Conservation (phyloP, 768 basidiomycete genomes). For the Suillus variegatus region DNA sequence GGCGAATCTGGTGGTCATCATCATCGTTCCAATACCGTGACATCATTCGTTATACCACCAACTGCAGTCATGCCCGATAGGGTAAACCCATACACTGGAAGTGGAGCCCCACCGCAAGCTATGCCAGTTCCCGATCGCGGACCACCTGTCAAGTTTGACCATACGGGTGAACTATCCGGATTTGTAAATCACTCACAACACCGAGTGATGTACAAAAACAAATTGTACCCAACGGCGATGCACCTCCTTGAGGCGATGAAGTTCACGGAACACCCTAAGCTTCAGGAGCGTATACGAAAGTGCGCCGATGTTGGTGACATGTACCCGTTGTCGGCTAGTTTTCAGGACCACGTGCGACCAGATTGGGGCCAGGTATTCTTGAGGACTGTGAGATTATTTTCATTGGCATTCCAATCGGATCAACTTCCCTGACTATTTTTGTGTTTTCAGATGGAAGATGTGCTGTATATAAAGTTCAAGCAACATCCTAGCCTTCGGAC, state of each 20-base stretch:
- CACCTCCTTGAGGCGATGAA: conserved; percentile 81
- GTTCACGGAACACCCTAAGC: conserved; percentile 52
- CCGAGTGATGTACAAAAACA: conserved; percentile 54
- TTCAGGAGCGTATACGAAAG: conserved; percentile 58
- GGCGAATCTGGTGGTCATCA: conserved; percentile 17
- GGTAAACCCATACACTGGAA: conserved; percentile 13
- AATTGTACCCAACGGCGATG: conserved; percentile 64
- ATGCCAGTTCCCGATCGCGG: conserved; percentile 23
- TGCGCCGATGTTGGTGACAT: conserved; percentile 41
- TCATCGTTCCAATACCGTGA: conserved; percentile 22
- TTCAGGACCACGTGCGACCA: conserved; percentile 39
- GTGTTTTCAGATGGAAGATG: conserved; percentile 61
- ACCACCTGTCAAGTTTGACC: conserved; percentile 42
- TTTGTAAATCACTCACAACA: conserved; percentile 73
- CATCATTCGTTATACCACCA: conserved; percentile 25
- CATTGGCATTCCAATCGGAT: conserved; percentile 3
- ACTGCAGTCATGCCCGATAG: conserved; percentile 4
- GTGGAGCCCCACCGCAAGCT: conserved; percentile 3
- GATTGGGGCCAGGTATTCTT: conserved; percentile 62
- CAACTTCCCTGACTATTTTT: background rate
- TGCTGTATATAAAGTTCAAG: conserved; percentile 64
- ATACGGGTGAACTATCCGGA: conserved; percentile 40
- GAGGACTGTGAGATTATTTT: conserved; percentile 37
- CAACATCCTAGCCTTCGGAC: conserved; percentile 64
- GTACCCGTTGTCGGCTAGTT: conserved; percentile 34